A percentile compares a stretch with the other conserved stretches of the same genome.
Conservation (phyloP, 768 basidiomycete genomes). For the Xanthoconium purpureum region DNA sequence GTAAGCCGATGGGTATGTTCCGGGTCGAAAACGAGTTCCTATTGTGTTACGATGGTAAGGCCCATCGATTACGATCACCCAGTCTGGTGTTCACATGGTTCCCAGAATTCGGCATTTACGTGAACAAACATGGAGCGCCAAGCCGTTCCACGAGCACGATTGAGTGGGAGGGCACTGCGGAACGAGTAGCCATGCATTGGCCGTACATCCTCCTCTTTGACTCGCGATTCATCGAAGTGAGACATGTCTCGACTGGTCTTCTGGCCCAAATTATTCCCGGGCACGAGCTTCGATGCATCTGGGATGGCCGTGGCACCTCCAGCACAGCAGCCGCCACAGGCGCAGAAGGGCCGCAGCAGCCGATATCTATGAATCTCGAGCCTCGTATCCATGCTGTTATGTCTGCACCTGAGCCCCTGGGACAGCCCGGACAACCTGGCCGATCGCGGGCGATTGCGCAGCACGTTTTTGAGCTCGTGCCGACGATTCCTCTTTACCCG, state of each 20-base stretch:
- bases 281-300: constrained; percentile 78
- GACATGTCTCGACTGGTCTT: constrained; percentile 76
- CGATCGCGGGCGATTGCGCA: constrained; percentile 56
- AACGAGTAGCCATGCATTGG: constrained; percentile 83
- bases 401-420: constrained; percentile 47
- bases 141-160: constrained; percentile 67
- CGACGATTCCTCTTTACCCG: constrained; percentile 36
- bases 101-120: constrained; percentile 86
- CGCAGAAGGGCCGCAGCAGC: constrained; percentile 34
- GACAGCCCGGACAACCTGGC: constrained; percentile 37
- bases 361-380: constrained; percentile 56
- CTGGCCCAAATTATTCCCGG: constrained; percentile 82
- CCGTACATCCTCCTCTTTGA: constrained; percentile 89
- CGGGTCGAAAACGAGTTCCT: constrained; percentile 86
- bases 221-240: constrained; percentile 85
- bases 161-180: constrained; percentile 94
- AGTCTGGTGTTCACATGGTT: constrained; percentile 6
- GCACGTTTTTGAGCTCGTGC: constrained; percentile 74
- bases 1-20: constrained; percentile 87
- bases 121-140: constrained; percentile 88
- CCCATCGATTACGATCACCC: neutral
- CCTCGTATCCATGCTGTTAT: constrained; percentile 86
- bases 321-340: constrained; percentile 23
- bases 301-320: constrained; percentile 71
- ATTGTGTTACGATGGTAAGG: constrained; percentile 81